A percentile compares a stretch with the other conserved stretches of the same genome.
Conservation (phyloP, 129 eudicot species). For the sunflower (Helianthus annuus) region DNA sequence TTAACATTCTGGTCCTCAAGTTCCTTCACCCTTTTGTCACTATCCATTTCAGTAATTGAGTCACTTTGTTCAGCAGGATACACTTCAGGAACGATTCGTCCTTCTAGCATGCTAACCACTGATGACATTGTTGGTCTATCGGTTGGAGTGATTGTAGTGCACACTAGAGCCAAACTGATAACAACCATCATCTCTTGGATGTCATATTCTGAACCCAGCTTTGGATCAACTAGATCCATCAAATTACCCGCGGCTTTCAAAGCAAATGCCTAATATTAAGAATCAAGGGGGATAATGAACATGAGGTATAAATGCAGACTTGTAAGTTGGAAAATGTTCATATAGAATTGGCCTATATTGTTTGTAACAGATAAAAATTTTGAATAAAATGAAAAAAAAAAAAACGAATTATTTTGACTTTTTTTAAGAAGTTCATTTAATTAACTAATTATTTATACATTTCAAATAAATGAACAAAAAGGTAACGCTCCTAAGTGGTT, state of each 20-base stretch:
- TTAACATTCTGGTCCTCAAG: conserved; percentile 5
- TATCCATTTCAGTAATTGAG: conserved; percentile 10
- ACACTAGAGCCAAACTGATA: conserved; percentile 42
- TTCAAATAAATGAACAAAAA: neutral
- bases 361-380: neutral
- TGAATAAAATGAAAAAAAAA: too few relatives aligned
- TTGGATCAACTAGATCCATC: conserved; percentile 52
- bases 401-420: too few relatives aligned
- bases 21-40: conserved; percentile 19
- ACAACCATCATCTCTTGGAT: conserved; percentile 32
- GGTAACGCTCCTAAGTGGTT: neutral
- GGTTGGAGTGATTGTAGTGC: conserved; percentile 39
- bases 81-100: conserved; percentile 23
- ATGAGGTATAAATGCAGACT: neutral
- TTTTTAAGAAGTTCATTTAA: neutral
- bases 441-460: neutral
- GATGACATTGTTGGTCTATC: conserved; percentile 58
- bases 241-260: conserved; percentile 40
- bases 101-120: conserved; percentile 65
- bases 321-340: neutral
- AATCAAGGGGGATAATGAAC: neutral
- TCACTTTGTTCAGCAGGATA: conserved; percentile 22
- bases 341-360: neutral
- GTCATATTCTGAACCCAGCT: conserved; percentile 39
- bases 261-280: conserved; percentile 37